A percentile compares a stretch with the other conserved stretches of the same genome.
Evolutionary conservation across 371 early-diverging fungal genomes (phyloP).

Genomic region (Mucor circinelloides): DNA sequence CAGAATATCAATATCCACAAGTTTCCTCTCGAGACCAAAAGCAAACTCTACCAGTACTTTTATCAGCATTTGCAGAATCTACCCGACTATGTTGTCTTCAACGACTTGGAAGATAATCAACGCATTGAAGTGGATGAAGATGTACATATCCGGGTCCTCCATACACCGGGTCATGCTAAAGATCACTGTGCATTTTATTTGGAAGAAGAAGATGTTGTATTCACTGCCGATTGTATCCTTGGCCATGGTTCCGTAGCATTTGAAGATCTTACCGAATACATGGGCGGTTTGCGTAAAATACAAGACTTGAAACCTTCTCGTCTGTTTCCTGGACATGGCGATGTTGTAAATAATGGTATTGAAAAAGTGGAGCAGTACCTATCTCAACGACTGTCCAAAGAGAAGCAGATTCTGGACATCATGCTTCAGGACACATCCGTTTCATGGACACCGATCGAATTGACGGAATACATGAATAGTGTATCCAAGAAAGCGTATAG

Average conservation of each 20-base stretch:
- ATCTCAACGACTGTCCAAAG: constrained; percentile 22
- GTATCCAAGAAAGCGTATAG: constrained; percentile 2
- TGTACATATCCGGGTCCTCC: constrained; percentile 44
- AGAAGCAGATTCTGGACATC: constrained; percentile 31
- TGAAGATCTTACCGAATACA: constrained; percentile 66
- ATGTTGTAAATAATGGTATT: constrained; percentile 27
- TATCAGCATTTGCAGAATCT: constrained; percentile 26
- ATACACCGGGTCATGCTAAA: constrained; percentile 76
- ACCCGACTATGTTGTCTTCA: constrained; percentile 22
- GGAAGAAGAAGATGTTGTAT: constrained; percentile 63
- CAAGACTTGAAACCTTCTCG: constrained; percentile 24
- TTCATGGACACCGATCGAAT: constrained; percentile 7
- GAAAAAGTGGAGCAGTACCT: constrained; percentile 32
- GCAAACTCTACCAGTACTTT: background rate
- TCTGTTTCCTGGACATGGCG: constrained; percentile 66
- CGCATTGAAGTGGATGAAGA: constrained; percentile 55
- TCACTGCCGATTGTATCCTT: constrained; percentile 77
- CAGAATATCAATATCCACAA: constrained; percentile 34
- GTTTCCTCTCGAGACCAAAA: constrained; percentile 14
- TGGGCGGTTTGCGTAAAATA: constrained; percentile 60
- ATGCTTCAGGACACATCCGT: constrained; percentile 15
- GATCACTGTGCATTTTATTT: constrained; percentile 72
- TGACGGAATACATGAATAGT: constrained; percentile 7
- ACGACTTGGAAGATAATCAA: constrained; percentile 48
- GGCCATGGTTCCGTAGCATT: constrained; percentile 78